These are phyloP conservation scores for Yamadazyma friedrichii DNA, from an alignment of 1,139 yeast genomes.

Conservation along the genomic window DNA sequence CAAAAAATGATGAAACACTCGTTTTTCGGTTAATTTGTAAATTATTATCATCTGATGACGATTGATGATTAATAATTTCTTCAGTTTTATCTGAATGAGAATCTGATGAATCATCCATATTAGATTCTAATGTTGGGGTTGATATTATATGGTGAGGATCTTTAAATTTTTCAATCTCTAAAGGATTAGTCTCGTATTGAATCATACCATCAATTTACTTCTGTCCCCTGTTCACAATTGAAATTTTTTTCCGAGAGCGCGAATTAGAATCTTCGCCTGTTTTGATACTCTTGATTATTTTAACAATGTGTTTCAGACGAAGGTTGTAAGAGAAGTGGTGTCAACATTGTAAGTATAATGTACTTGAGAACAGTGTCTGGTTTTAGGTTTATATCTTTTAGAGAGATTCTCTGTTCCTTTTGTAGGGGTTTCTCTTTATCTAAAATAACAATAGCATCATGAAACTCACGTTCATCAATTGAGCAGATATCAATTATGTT, in stretches of 20 bases:
- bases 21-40: conserved; percentile 3
- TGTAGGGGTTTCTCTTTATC: too few species aligned
- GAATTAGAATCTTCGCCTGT: not conserved
- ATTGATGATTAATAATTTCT: not conserved
- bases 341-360: too few species aligned
- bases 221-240: conserved; percentile 2
- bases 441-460: too few species aligned
- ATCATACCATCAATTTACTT: conserved; percentile 2
- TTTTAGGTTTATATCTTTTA: too few species aligned
- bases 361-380: too few species aligned
- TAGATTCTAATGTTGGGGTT: not conserved
- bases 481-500: not conserved
- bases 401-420: too few species aligned
- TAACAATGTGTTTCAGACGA: too few species aligned
- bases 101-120: not conserved
- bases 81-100: not conserved
- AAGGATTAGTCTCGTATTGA: conserved; percentile 2
- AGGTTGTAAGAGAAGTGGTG: too few species aligned
- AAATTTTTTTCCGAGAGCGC: conserved; percentile 1
- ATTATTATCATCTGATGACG: not conserved
- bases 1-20: conserved; percentile 14
- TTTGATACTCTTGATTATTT: too few species aligned
- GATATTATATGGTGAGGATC: not conserved
- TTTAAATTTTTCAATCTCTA: not conserved
- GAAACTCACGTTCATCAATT: not conserved